Conservation (phyloP, 495 filamentous ascomycete genomes). For the Jackrogersella minutella region DNA sequence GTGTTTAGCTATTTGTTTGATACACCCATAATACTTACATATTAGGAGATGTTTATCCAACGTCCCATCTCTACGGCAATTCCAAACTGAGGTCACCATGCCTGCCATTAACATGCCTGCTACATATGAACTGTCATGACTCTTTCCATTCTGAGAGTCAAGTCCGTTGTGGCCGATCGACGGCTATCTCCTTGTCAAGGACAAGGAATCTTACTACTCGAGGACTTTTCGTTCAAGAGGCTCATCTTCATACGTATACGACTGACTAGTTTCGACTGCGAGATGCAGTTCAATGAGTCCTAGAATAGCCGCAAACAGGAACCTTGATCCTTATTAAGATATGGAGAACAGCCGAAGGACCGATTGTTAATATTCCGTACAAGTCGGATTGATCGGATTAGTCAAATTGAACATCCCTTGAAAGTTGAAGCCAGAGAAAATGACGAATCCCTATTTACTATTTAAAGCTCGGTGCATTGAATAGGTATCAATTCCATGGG, state of each 20-base stretch:
- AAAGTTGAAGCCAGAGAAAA: constrained; percentile 6
- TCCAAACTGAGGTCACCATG: not conserved
- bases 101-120: not conserved
- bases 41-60: not conserved
- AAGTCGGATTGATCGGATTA: constrained; percentile 12
- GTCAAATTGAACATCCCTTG: constrained; percentile 8
- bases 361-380: not conserved
- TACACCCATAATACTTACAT: not conserved
- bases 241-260: not conserved
- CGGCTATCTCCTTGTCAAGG: not conserved
- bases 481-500: constrained; percentile 1
- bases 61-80: not conserved
- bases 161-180: not conserved
- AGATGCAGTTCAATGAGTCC: not conserved
- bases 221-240: not conserved
- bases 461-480: constrained; percentile 16
- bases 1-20: not conserved
- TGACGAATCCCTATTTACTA: constrained; percentile 15
- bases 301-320: constrained; percentile 8
- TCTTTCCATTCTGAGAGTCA: constrained; percentile 1
- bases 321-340: not conserved
- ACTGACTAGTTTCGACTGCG: not conserved
- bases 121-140: not conserved
- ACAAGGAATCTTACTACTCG: not conserved
- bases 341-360: not conserved